Evolutionary conservation across 1,284 basidiomycete species (phyloP).

Genomic region (Marasmius tenuissimus): DNA sequence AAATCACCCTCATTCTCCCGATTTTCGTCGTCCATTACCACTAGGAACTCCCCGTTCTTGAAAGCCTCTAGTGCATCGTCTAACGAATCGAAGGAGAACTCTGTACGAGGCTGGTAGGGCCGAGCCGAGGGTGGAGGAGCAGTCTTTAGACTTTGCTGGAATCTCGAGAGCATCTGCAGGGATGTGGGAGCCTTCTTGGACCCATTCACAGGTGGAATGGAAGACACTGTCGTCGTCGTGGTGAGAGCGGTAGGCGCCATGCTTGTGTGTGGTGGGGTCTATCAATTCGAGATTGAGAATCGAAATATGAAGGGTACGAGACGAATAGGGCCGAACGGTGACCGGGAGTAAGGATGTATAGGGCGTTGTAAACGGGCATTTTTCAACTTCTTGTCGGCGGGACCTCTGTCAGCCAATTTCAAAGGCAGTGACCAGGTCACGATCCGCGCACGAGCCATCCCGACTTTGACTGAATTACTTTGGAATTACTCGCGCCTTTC

Average conservation of each 20-base stretch:
- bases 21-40: conserved; percentile 94
- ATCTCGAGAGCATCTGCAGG: background rate
- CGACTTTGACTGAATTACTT: no score
- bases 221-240: background rate
- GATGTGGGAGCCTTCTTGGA: conserved; percentile 2
- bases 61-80: conserved; percentile 83
- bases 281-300: background rate
- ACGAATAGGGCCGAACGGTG: no score
- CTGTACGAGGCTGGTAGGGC: conserved; percentile 21
- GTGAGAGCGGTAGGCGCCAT: background rate
- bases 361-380: no score
- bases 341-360: no score
- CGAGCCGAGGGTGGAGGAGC: background rate
- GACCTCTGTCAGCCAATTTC: no score
- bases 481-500: no score
- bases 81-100: conserved; percentile 67
- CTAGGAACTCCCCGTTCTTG: conserved; percentile 82
- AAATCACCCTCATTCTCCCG: conserved; percentile 96
- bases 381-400: no score
- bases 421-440: no score
- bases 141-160: background rate
- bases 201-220: background rate
- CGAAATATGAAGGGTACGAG: background rate
- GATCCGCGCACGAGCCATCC: background rate
- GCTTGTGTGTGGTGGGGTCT: no score